Percentiles rank a stretch among this genome's conserved stretches.
Evolutionary conservation across 371 early-diverging fungal genomes (phyloP).

Genomic region (Gilbertella persicaria): DNA sequence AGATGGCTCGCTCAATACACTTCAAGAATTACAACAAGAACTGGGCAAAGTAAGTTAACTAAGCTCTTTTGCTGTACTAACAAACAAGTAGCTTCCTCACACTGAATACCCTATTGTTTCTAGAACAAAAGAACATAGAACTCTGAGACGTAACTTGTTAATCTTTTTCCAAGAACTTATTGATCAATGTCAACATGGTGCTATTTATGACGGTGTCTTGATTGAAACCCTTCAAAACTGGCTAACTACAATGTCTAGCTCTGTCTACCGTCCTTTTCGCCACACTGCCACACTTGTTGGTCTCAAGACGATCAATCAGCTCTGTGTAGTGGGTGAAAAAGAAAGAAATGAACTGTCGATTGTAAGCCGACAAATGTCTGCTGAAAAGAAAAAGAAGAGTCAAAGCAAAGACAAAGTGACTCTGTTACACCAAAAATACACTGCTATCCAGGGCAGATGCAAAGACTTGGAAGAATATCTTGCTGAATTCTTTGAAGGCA

Average conservation of each 20-base stretch:
- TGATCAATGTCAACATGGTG: conserved; percentile 58
- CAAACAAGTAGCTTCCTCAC: conserved; percentile 54
- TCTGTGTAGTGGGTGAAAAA: conserved; percentile 66
- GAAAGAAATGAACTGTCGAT: conserved; percentile 58
- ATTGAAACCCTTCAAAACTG: conserved; percentile 56
- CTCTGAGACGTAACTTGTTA: conserved; percentile 57
- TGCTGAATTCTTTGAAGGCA: conserved; percentile 70
- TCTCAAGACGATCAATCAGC: conserved; percentile 56
- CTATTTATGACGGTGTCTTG: conserved; percentile 63
- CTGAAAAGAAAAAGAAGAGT: conserved; percentile 31
- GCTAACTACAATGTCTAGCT: conserved; percentile 62
- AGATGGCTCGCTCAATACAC: conserved; percentile 39
- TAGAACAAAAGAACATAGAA: conserved; percentile 57
- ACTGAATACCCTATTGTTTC: conserved; percentile 71
- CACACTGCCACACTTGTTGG: conserved; percentile 82
- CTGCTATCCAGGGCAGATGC: conserved; percentile 19
- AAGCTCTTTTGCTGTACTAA: too few species aligned
- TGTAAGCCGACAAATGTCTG: conserved; percentile 62
- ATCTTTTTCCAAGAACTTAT: conserved; percentile 64
- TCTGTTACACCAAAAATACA: conserved; percentile 21
- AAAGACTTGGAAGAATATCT: conserved; percentile 49
- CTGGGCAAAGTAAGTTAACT: conserved; percentile 38
- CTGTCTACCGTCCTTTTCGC: conserved; percentile 85
- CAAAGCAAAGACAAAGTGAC: conserved; percentile 17
- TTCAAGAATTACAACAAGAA: conserved; percentile 47